Percentiles rank a stretch among this genome's conserved stretches.
phyloP scores from a whole-genome alignment of 805 yeast species.

The Candida hispaniensis region DNA sequence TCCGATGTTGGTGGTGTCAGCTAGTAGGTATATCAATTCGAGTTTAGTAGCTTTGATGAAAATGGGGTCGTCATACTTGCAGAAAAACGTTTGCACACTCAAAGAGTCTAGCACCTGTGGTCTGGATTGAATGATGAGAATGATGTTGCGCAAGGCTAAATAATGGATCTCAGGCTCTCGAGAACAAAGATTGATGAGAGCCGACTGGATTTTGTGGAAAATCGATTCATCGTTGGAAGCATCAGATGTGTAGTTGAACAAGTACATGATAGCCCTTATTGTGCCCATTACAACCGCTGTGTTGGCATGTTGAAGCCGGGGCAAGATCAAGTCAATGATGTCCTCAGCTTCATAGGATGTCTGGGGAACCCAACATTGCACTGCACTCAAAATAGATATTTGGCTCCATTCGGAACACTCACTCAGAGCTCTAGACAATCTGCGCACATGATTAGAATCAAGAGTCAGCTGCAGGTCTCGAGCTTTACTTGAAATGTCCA shows the following conservation, averaged over 20 bases:
- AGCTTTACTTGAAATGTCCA: constrained; percentile 50
- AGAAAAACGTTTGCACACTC: constrained; percentile 73
- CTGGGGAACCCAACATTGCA: constrained; percentile 63
- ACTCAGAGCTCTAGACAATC: constrained; percentile 33
- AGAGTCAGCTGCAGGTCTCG: constrained; percentile 42
- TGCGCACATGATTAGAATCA: constrained; percentile 38
- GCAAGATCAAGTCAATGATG: constrained; percentile 53
- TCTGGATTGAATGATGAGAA: constrained; percentile 56
- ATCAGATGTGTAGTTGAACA: constrained; percentile 56
- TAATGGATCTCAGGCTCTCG: constrained; percentile 81
- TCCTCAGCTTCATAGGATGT: constrained; percentile 51
- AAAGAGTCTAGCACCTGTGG: constrained; percentile 43
- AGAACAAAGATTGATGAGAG: constrained; percentile 55
- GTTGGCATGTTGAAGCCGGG: constrained; percentile 70
- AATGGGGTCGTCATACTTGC: constrained; percentile 74
- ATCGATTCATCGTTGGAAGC: constrained; percentile 48
- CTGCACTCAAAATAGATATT: constrained; percentile 49
- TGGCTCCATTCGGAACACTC: constrained; percentile 60
- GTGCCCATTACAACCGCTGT: constrained; percentile 73
- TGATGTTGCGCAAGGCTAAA: constrained; percentile 68
- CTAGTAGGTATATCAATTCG: constrained; percentile 73
- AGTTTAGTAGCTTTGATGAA: constrained; percentile 84
- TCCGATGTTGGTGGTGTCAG: constrained; percentile 50
- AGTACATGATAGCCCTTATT: constrained; percentile 58
- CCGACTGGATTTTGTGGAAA: constrained; percentile 48